Evolutionary conservation across 2,329 filamentous ascomycete genomes (phyloP), one percentile per base, ranked within the genome.

Genomic region (Cryoendolithus antarcticus): DNA sequence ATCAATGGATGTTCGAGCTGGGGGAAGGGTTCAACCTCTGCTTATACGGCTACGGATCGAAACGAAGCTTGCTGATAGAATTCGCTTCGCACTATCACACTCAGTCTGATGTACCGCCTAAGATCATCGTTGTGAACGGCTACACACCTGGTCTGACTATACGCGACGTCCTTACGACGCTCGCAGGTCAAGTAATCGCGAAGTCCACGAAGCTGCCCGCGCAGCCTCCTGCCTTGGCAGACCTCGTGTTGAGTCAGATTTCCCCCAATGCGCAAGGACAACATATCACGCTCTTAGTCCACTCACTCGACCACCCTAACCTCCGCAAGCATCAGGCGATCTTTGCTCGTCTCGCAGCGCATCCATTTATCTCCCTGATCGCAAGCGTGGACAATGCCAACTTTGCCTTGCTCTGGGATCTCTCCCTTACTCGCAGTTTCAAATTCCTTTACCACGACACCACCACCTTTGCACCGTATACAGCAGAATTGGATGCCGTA

Each of bases 1-100:
- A 80, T 2, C 91, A 96, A 57, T 98, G 91, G 91, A 65, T 73
- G 1, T 95, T 96, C 57, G 91, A 98, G 64, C 72, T 96, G 10
- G 70, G 77, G 4, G 77, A 94, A 57, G 78, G 79, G 13, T 96
- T 94, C 66, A 86, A 84, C 53, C 68, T 96, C 37, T 94, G 91
- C 56, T 64, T 95, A 0, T 95, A 93, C 57, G 91, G 91, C 24
- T 93, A 86, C 57, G 91, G 91, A 1, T 93, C 86, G 2, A 98
- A 98, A 61, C 72, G 83, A 28, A 64, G 68, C 3, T 72, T 96
- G 1, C 67, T 89, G 7, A 75, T 80, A 43, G 70, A 74, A 32
- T 93, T 94, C 57, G 86, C 85, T 1, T 72, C 75, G 40, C 75
- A 84, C 58, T 54, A 83, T 9, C 75, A 84, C 52, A 61, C 70